Conservation (phyloP, 768 basidiomycete genomes). For the Pleurotus ostreatus region DNA sequence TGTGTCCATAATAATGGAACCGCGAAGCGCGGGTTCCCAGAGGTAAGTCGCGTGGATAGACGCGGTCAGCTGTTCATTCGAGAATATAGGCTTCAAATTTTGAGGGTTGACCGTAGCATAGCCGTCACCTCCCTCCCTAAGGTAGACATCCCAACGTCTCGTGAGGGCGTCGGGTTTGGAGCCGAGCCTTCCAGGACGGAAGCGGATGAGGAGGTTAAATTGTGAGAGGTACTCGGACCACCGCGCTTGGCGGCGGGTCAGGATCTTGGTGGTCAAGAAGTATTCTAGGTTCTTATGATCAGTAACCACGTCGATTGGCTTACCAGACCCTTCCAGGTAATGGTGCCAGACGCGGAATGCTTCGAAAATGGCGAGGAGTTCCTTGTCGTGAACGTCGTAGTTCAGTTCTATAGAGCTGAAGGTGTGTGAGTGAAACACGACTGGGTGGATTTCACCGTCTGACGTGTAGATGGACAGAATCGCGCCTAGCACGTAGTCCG, state of each 20-base stretch:
- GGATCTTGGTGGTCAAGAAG: conserved; percentile 31
- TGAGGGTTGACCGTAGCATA: too few species aligned
- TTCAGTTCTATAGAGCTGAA: conserved; percentile 32
- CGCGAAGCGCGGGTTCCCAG: too few species aligned
- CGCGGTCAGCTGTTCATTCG: too few species aligned
- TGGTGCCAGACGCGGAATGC: conserved; percentile 25
- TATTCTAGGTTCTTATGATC: conserved; percentile 41
- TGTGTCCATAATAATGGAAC: too few species aligned
- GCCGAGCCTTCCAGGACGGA: too few species aligned
- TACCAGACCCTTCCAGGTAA: conserved; percentile 15
- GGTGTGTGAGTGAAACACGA: conserved; percentile 33
- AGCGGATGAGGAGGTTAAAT: conserved; percentile 23
- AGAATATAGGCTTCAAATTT: too few species aligned
- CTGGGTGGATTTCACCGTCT: conserved; percentile 25
- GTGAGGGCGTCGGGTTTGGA: too few species aligned
- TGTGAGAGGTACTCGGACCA: conserved; percentile 34
- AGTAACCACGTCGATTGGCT: conserved; percentile 24
- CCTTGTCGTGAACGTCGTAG: conserved; percentile 43
- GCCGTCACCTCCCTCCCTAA: too few species aligned
- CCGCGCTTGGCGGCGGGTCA: conserved; percentile 36
- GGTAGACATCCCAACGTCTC: too few species aligned
- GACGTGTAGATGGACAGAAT: conserved; percentile 20
- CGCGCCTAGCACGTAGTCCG: conserved; percentile 18
- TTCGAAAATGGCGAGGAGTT: conserved; percentile 44
- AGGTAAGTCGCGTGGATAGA: too few species aligned